Conservation (phyloP, 2,329 filamentous ascomycete genomes). For the Colletotrichum sp. region DNA sequence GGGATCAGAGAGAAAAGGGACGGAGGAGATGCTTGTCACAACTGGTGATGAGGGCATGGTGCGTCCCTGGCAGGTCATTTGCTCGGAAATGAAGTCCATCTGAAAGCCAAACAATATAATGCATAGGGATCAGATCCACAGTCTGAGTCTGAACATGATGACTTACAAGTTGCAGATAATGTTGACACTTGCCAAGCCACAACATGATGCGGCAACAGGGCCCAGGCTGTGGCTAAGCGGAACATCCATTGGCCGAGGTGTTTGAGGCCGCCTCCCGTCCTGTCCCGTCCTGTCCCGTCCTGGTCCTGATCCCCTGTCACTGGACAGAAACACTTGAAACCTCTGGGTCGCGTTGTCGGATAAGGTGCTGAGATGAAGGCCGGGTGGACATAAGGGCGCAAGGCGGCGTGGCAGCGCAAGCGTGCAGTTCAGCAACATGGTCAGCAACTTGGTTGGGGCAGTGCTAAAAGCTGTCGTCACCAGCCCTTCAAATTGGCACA, state of each 20-base stretch:
- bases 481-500: background rate
- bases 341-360: background rate
- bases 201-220: background rate
- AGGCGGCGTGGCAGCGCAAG: background rate
- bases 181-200: background rate
- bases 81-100: conserved; percentile 8
- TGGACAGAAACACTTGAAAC: background rate
- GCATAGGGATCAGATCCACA: background rate
- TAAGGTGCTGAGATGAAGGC: background rate
- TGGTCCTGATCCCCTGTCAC: background rate
- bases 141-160: background rate
- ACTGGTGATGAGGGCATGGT: conserved; percentile 93
- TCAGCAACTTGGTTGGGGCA: background rate
- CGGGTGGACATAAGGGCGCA: background rate
- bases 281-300: too few relatives aligned
- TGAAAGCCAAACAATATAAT: background rate
- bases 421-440: background rate
- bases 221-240: background rate
- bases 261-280: background rate
- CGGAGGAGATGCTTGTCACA: conserved; percentile 85
- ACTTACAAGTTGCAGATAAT: background rate
- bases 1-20: conserved; percentile 55
- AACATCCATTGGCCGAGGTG: background rate
- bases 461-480: background rate
- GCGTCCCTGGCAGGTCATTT: conserved; percentile 74